These are phyloP conservation scores for Cladosporium sp. DNA, from an alignment of 2,329 filamentous ascomycete species.

Conservation along the genomic window DNA sequence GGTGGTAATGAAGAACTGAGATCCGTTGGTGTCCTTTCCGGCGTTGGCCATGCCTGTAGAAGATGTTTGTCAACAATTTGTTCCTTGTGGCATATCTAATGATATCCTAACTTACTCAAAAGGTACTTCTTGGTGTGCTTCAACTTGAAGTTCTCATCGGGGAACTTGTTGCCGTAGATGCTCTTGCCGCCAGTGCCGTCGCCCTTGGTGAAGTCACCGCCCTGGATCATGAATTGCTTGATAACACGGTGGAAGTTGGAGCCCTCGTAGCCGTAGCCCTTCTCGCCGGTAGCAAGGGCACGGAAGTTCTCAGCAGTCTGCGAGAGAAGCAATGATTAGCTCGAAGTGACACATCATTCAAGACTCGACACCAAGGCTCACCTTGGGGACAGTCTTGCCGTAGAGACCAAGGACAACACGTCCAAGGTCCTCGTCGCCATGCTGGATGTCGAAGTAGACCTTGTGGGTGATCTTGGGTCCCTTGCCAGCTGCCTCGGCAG, in stretches of 20 bases:
- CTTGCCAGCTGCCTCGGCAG: constrained; percentile 67
- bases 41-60: constrained; percentile 74
- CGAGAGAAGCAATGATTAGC: constrained; percentile 13
- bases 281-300: constrained; percentile 79
- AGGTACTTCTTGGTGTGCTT: constrained; percentile 84
- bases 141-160: constrained; percentile 93
- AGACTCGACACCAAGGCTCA: constrained; percentile 29
- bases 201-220: constrained; percentile 81
- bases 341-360: constrained; percentile 14
- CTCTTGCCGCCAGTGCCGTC: constrained; percentile 85
- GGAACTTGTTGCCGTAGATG: constrained; percentile 82
- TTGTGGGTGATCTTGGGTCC: constrained; percentile 60
- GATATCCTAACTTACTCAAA: constrained; percentile 55
- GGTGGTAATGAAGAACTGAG: constrained; percentile 90
- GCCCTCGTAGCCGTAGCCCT: constrained; percentile 80
- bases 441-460: constrained; percentile 81
- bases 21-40: constrained; percentile 82
- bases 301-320: constrained; percentile 73
- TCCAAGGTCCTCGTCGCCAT: constrained; percentile 72
- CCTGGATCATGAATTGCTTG: constrained; percentile 90
- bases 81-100: background rate
- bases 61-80: constrained; percentile 5
- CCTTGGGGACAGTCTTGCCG: constrained; percentile 81
- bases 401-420: constrained; percentile 81
- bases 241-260: constrained; percentile 88